These are phyloP conservation scores for Cytidiella melzeri DNA, from an alignment of 768 basidiomycete genomes.

Conservation along the genomic window DNA sequence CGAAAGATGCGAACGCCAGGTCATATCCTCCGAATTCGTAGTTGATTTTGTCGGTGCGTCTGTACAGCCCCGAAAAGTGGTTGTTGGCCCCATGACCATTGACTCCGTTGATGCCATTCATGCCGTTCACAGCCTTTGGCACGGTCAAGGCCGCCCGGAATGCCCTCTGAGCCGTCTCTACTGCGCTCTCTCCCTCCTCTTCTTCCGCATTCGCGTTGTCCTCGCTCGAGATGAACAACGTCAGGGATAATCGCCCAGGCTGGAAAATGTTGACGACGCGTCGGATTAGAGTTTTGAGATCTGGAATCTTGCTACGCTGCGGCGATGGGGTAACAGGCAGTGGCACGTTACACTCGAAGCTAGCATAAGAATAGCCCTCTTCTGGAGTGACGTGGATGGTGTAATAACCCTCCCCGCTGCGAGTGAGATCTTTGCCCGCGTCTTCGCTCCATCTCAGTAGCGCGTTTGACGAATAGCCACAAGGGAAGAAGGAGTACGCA, in stretches of 20 bases:
- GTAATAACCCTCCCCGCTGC: constrained; percentile 81
- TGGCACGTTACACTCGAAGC: constrained; percentile 98
- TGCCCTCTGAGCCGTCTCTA: constrained; percentile 69
- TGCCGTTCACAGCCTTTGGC: constrained; percentile 8
- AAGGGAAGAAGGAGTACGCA: constrained; percentile 90
- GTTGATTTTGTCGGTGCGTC: constrained; percentile 92
- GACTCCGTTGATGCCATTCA: constrained; percentile 6
- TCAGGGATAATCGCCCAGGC: constrained; percentile 78
- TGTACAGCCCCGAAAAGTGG: constrained; percentile 42
- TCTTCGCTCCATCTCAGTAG: constrained; percentile 60
- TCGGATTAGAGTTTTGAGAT: constrained; percentile 74
- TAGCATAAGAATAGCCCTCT: constrained; percentile 96
- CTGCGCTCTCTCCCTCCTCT: constrained; percentile 46
- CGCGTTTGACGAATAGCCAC: constrained; percentile 94
- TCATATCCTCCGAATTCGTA: constrained; percentile 96
- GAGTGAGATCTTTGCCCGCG: constrained; percentile 22
- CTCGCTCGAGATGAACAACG: constrained; percentile 80
- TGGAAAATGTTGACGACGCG: constrained; percentile 92
- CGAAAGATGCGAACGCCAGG: constrained; percentile 85
- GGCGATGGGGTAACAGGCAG: constrained; percentile 34
- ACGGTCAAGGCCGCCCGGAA: constrained; percentile 60
- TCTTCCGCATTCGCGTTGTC: constrained; percentile 37
- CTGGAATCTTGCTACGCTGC: constrained; percentile 47
- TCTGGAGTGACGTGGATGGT: constrained; percentile 99
- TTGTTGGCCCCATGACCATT: constrained; percentile 1